These are phyloP conservation scores for Pleurozium schreberi DNA, from an alignment of 225 moss, liverwort and hornwort species.

Conservation along the genomic window DNA sequence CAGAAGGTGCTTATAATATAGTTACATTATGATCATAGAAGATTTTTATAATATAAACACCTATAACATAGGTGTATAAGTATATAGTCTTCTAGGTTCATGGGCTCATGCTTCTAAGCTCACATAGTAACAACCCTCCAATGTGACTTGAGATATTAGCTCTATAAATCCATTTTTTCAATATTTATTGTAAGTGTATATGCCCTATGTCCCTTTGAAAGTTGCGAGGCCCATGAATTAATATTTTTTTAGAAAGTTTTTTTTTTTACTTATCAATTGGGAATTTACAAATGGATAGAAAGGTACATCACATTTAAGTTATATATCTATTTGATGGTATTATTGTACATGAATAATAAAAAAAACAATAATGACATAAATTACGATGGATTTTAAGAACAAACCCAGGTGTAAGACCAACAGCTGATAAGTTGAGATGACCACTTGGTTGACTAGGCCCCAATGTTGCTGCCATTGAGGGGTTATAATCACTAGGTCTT, in stretches of 20 bases:
- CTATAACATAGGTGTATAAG: no score
- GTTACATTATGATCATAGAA: no score
- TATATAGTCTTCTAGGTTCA: no score
- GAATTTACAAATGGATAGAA: background rate
- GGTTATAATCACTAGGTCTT: constrained; percentile 98
- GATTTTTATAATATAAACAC: no score
- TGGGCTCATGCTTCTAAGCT: no score
- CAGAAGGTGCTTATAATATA: no score
- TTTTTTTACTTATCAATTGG: background rate
- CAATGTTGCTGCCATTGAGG: constrained; percentile 95
- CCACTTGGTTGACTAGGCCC: constrained; percentile 93
- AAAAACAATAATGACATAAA: background rate
- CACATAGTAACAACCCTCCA: no score
- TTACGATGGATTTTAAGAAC: background rate
- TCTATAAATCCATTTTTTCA: background rate
- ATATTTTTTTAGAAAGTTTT: background rate
- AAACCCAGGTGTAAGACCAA: constrained; percentile 87
- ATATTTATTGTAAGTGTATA: background rate
- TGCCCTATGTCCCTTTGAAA: background rate
- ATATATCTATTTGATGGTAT: background rate
- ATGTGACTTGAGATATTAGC: background rate
- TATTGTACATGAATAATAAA: background rate
- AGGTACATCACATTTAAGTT: background rate
- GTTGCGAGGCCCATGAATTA: background rate
- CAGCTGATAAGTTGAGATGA: constrained; percentile 78